These are phyloP conservation scores for Chrysosporium queenslandicum DNA, from an alignment of 2,329 filamentous ascomycete species.

Conservation along the genomic window DNA sequence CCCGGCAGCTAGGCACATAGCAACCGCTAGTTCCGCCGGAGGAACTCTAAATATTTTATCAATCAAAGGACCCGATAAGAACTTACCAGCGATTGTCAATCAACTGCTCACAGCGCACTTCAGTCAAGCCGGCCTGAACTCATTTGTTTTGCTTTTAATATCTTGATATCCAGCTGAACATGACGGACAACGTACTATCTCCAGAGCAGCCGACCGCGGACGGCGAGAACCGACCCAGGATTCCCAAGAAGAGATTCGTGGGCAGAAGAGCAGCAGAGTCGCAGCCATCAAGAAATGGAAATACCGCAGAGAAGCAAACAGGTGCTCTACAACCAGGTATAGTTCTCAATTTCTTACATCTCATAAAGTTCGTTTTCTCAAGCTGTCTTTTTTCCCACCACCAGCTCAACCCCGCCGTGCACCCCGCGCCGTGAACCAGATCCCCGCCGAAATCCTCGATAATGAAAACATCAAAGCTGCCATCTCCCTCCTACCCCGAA, in stretches of 20 bases:
- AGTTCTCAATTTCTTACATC: conserved; percentile 13
- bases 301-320: conserved; percentile 36
- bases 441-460: conserved; percentile 76
- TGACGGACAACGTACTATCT: not conserved
- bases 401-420: conserved; percentile 58
- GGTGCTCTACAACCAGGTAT: conserved; percentile 40
- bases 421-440: conserved; percentile 77
- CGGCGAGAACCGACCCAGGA: conserved; percentile 36
- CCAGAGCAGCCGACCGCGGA: not conserved
- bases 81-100: no score
- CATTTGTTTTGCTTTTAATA: no score
- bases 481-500: conserved; percentile 75
- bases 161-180: not conserved
- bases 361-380: conserved; percentile 5
- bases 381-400: not conserved
- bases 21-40: no score
- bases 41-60: no score
- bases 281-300: conserved; percentile 47
- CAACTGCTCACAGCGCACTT: no score
- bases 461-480: conserved; percentile 79
- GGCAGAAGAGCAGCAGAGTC: conserved; percentile 61
- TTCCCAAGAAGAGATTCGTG: conserved; percentile 87
- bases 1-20: no score
- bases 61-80: no score
- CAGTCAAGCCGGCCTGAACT: no score